A percentile compares a stretch with the other conserved stretches of the same genome.
Evolutionary conservation across 768 basidiomycete species (phyloP).

Genomic region (Collybia sordida): DNA sequence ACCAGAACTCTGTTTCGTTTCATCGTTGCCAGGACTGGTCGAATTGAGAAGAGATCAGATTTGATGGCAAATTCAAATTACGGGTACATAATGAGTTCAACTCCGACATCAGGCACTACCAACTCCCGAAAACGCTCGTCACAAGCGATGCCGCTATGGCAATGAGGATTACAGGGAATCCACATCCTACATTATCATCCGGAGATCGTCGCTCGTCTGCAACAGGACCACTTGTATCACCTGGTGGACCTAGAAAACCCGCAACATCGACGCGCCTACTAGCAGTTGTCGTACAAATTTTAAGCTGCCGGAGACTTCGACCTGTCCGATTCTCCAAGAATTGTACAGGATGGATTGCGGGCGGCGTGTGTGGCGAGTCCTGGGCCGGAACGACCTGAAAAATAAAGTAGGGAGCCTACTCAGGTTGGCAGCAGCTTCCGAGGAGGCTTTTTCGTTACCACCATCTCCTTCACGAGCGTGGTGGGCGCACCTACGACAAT

Average conservation of each 20-base stretch:
- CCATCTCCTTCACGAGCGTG: slow-evolving; percentile 39
- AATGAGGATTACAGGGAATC: too few relatives aligned
- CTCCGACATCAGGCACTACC: not conserved
- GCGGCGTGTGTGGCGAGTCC: slow-evolving; percentile 3
- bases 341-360: not conserved
- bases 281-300: too few relatives aligned
- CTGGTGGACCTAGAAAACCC: not conserved
- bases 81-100: too few relatives aligned
- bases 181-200: not conserved
- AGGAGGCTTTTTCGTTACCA: slow-evolving; percentile 39
- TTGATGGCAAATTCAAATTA: too few relatives aligned
- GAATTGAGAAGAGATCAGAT: too few relatives aligned
- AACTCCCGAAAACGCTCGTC: too few relatives aligned
- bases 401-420: slow-evolving; percentile 6
- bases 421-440: slow-evolving; percentile 34
- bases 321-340: slow-evolving; percentile 5
- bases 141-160: too few relatives aligned
- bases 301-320: not conserved
- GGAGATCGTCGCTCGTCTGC: not conserved
- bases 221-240: too few relatives aligned
- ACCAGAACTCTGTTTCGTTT: too few relatives aligned
- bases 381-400: slow-evolving; percentile 7
- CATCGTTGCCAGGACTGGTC: too few relatives aligned
- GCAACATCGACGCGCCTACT: not conserved
- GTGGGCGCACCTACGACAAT: slow-evolving; percentile 56